Conservation (phyloP, 1,284 basidiomycete species). For the Cystobasidium slooffiae region DNA sequence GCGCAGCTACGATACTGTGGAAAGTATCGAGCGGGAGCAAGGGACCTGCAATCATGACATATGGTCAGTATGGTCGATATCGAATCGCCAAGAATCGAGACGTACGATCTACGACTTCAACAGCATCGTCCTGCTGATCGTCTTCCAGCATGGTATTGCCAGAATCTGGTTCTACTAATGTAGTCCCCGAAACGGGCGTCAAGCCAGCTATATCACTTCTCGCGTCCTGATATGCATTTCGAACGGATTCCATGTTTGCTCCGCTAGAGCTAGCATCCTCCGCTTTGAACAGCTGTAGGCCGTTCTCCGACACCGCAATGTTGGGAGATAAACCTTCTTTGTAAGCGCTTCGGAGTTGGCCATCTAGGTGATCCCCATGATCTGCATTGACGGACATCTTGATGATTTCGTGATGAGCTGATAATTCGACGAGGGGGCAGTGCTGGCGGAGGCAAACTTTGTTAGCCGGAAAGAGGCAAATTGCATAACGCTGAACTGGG, state of each 20-base stretch:
- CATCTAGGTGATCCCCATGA: slow-evolving; percentile 1
- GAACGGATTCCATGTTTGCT: background rate
- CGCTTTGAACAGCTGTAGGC: slow-evolving; percentile 1
- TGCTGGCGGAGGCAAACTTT: background rate
- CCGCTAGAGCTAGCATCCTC: too few relatives aligned
- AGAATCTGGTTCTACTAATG: slow-evolving; percentile 10
- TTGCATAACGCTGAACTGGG: background rate
- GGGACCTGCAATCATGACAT: slow-evolving; percentile 5
- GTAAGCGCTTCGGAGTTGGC: slow-evolving; percentile 8
- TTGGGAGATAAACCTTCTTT: slow-evolving; percentile 7
- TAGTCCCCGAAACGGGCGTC: slow-evolving; percentile 24
- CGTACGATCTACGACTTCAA: slow-evolving; percentile 10
- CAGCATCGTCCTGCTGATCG: background rate
- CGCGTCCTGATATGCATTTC: slow-evolving; percentile 1
- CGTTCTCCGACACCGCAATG: background rate
- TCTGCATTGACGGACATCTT: background rate
- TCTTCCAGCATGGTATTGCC: slow-evolving; percentile 1
- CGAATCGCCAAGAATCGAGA: background rate
- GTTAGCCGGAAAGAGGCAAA: background rate
- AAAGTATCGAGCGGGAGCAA: slow-evolving; percentile 18
- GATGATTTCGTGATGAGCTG: slow-evolving; percentile 13
- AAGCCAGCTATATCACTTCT: background rate
- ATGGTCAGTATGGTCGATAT: background rate
- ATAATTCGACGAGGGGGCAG: slow-evolving; percentile 32
- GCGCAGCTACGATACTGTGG: slow-evolving; percentile 12